Conservation (phyloP, 108 stramenopile species). For the Fistulifera pelliculosa region DNA sequence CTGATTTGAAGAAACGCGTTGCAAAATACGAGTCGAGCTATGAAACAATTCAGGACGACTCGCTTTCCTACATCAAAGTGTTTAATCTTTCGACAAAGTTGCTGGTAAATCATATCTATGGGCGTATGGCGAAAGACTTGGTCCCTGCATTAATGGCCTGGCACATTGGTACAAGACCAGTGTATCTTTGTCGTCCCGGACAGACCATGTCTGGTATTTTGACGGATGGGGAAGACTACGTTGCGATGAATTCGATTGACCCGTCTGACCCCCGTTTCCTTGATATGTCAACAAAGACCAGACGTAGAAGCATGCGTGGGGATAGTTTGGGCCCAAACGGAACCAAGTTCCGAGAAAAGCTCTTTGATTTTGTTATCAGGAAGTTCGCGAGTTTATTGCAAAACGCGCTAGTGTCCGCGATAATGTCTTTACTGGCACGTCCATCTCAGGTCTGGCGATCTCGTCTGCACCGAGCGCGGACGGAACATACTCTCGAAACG, state of each 20-base stretch:
- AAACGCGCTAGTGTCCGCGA: constrained; percentile 31
- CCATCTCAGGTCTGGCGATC: constrained; percentile 46
- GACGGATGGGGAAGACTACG: constrained; percentile 37
- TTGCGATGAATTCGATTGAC: constrained; percentile 8
- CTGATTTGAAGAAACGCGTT: constrained; percentile 76
- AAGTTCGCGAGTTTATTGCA: constrained; percentile 53
- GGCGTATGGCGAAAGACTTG: constrained; percentile 83
- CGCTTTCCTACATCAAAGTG: constrained; percentile 89
- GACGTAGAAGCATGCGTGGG: constrained; percentile 27
- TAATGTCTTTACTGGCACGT: constrained; percentile 43
- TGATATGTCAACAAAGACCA: constrained; percentile 15
- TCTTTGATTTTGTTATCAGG: constrained; percentile 49
- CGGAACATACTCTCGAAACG: constrained; percentile 2
- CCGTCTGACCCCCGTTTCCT: constrained; percentile 9
- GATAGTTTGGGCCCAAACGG: constrained; percentile 60
- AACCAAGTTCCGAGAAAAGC: constrained; percentile 55
- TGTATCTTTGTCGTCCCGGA: constrained; percentile 80
- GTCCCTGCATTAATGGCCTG: constrained; percentile 86
- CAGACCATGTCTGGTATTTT: constrained; percentile 50
- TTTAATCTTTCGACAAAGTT: constrained; percentile 74
- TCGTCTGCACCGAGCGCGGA: constrained; percentile 5
- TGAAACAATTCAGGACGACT: constrained; percentile 90
- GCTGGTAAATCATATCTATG: constrained; percentile 62
- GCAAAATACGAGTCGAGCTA: constrained; percentile 87
- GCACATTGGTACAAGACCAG: constrained; percentile 83